These are phyloP conservation scores for Xylariaceae sp. DNA, from an alignment of 2,329 filamentous ascomycete species.

Conservation along the genomic window DNA sequence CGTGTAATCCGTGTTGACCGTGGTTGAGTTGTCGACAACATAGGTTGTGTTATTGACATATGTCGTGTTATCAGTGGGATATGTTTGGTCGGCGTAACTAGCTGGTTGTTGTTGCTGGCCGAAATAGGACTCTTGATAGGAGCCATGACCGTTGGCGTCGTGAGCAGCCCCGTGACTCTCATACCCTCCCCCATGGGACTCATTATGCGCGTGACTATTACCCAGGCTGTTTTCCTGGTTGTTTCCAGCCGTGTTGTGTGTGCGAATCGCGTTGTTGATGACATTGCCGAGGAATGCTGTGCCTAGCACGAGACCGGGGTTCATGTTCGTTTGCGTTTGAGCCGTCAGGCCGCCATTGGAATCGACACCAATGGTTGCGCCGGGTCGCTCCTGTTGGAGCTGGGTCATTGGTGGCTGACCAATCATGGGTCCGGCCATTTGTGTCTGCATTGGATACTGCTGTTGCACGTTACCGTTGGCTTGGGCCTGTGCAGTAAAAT, in stretches of 20 bases:
- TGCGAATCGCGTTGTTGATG: background rate
- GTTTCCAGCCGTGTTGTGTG: no score
- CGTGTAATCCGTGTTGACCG: background rate
- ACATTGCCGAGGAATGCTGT: background rate
- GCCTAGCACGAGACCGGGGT: background rate
- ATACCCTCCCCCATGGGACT: no score
- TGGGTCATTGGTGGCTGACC: slow-evolving; percentile 5
- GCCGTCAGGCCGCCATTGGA: background rate
- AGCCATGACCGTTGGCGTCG: no score
- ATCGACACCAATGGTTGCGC: background rate
- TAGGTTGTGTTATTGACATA: background rate
- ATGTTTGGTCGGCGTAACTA: background rate
- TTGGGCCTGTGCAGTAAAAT: slow-evolving; percentile 14
- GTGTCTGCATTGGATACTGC: slow-evolving; percentile 7
- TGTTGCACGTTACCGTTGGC: slow-evolving; percentile 11
- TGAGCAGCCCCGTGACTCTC: no score
- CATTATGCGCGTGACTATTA: no score
- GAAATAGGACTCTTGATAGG: no score
- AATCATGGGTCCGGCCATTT: slow-evolving; percentile 4
- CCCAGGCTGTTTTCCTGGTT: no score
- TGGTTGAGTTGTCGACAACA: background rate
- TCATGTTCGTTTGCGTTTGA: background rate
- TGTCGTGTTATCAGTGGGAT: background rate
- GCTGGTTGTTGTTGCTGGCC: background rate
- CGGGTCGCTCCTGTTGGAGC: slow-evolving; percentile 10